Base-by-base conservation (phyloP, 495 filamentous ascomycete genomes). In the Darksidea phi region DNA sequence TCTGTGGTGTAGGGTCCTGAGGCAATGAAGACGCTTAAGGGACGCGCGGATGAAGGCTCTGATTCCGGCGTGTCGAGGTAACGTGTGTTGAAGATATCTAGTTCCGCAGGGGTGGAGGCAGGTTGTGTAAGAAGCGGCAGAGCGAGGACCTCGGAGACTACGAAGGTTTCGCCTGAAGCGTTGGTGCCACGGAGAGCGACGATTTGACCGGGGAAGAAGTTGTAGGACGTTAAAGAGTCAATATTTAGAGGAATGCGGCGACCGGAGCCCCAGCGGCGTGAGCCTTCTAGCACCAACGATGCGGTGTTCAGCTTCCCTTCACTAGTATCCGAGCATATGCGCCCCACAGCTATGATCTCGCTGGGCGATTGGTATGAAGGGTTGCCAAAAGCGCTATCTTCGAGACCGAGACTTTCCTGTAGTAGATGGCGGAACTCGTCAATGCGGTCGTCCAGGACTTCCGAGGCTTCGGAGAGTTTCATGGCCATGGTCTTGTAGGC, bases 131-230 rank as follows among this genome's bases (percentile, higher is more conserved):
- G 75, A 1, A 88, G 75, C 6, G 94, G 93, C 10, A 90, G 72
- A 1, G 84, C 76, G 5, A 97, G 79, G 11, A 93, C 74, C 66
- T 96, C 85, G 23, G 80, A 84, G 42, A 95, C 89, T 0, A 84
- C 81, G 63, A 98, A 96, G 57, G 89, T 87, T 21, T 86, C 81
- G 4, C 93, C 93, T 15, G 88, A 89, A 6, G 90, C 86, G 68
- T 97, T 97, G 67, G 87, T 88, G 8, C 94, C 94, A 37, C 80
- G 79, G 15, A 96, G 75, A 8, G 92, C 94, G 18, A 95, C 88
- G 48, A 97, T 95, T 70, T 97, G 90, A 17, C 94, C 94, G 0
- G 93, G 92, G 73, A 98, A 96, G 78, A 97, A 91, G 61, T 90
- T 88, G 74, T 85, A 88, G 5, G 82, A 81, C 1, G 78, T 74